Percentiles rank a stretch among this genome's conserved stretches.
phyloP scores from a whole-genome alignment of 116 monocot genomes.

The Dioscorea cayenensis region DNA sequence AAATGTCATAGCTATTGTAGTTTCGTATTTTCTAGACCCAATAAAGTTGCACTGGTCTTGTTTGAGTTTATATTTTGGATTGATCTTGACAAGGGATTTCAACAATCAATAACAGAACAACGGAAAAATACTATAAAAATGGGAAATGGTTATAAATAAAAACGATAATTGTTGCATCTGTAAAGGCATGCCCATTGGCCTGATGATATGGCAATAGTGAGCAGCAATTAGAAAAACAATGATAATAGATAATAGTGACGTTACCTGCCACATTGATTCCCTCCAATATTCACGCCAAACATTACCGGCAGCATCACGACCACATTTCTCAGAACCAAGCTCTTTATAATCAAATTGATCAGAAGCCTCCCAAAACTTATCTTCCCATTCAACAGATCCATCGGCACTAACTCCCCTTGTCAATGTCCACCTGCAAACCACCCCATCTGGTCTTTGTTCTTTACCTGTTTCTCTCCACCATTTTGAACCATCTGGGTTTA shows the following conservation, averaged over 20 bases:
- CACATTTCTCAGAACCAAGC: constrained; percentile 94
- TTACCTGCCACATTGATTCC: constrained; percentile 91
- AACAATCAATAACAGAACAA: no score
- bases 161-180: not conserved
- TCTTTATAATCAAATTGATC: constrained; percentile 81
- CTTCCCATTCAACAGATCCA: constrained; percentile 82
- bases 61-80: no score
- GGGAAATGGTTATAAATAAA: no score
- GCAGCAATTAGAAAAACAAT: not conserved
- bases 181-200: not conserved
- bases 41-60: no score
- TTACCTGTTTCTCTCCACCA: constrained; percentile 88
- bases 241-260: not conserved
- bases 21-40: no score
- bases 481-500: constrained; percentile 59
- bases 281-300: constrained; percentile 93
- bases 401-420: constrained; percentile 78
- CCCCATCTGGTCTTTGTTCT: constrained; percentile 71
- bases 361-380: constrained; percentile 94
- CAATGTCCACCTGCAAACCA: constrained; percentile 83
- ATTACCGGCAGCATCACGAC: constrained; percentile 84
- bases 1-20: no score
- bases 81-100: no score
- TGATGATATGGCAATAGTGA: not conserved
- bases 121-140: no score